Evolutionary conservation across 2,329 filamentous ascomycete species (phyloP).

Genomic region (Fusarium compactum): DNA sequence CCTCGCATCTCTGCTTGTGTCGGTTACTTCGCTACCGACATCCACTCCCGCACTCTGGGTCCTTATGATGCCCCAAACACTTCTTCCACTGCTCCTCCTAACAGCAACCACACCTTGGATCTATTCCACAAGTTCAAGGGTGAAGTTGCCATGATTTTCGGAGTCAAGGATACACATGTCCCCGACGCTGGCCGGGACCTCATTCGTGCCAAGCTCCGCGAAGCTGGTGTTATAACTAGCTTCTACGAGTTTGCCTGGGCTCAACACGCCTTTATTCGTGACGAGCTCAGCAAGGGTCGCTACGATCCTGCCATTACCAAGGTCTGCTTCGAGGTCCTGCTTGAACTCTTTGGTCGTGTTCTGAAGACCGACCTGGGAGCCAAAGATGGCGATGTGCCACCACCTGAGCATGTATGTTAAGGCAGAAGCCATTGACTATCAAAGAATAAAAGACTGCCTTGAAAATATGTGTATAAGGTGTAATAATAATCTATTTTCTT

Average conservation of each 20-base stretch:
- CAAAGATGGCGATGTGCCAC: constrained; percentile 68
- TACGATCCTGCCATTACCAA: constrained; percentile 90
- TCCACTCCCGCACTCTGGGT: constrained; percentile 84
- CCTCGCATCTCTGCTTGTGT: constrained; percentile 80
- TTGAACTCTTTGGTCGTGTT: constrained; percentile 84
- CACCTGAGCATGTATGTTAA: constrained; percentile 80
- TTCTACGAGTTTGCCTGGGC: constrained; percentile 95
- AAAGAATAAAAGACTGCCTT: not conserved
- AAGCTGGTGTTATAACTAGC: constrained; percentile 78
- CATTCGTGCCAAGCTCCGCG: constrained; percentile 84
- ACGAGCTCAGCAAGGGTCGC: constrained; percentile 92
- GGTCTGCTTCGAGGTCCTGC: constrained; percentile 89
- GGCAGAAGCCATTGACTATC: not conserved
- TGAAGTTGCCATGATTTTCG: constrained; percentile 91
- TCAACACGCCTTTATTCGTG: constrained; percentile 93
- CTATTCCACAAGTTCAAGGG: constrained; percentile 76
- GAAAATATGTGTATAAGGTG: constrained; percentile 26
- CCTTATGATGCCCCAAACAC: constrained; percentile 63
- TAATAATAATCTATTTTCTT: constrained; percentile 47
- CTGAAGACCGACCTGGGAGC: constrained; percentile 84
- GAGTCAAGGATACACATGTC: constrained; percentile 91
- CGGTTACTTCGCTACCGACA: constrained; percentile 93
- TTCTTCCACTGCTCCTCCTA: constrained; percentile 52
- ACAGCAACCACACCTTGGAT: constrained; percentile 65
- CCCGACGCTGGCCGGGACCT: constrained; percentile 84